These are phyloP conservation scores for Exophiala sp. DNA, from an alignment of 2,329 filamentous ascomycete genomes.

Conservation along the genomic window DNA sequence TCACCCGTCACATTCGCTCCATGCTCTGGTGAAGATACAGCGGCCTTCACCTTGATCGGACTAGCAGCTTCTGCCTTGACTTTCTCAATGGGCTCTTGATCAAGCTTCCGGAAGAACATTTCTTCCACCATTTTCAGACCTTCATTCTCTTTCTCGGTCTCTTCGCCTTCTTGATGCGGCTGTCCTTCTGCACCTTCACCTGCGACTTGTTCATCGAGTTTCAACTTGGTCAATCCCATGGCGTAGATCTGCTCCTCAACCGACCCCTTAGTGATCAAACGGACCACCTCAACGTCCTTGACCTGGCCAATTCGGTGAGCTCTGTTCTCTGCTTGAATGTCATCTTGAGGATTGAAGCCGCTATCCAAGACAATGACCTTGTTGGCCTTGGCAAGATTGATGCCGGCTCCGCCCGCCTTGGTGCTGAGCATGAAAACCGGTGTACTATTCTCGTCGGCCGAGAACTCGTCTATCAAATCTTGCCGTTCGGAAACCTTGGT, in stretches of 20 bases:
- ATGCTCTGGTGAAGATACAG: neutral
- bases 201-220: conserved; percentile 70
- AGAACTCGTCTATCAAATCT: conserved; percentile 80
- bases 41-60: conserved; percentile 8
- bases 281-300: conserved; percentile 80
- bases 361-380: conserved; percentile 97
- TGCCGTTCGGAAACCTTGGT: conserved; percentile 80
- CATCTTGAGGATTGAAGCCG: conserved; percentile 96
- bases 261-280: conserved; percentile 71
- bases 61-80: conserved; percentile 19
- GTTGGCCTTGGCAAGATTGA: conserved; percentile 92
- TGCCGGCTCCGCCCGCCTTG: conserved; percentile 89
- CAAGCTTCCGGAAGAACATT: conserved; percentile 44
- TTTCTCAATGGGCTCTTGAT: conserved; percentile 22
- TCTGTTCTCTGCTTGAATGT: conserved; percentile 96
- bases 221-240: conserved; percentile 86
- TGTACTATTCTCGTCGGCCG: conserved; percentile 61
- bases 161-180: conserved; percentile 17
- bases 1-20: neutral
- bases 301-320: conserved; percentile 92
- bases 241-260: conserved; percentile 92
- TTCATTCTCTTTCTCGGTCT: conserved; percentile 41
- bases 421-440: conserved; percentile 91
- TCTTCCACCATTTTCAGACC: conserved; percentile 46
- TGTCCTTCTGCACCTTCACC: conserved; percentile 46